Evolutionary conservation across 1,139 yeast species (phyloP), one percentile per base, ranked within the genome.

Genomic region (Yamadazyma pseudoaaseri): DNA sequence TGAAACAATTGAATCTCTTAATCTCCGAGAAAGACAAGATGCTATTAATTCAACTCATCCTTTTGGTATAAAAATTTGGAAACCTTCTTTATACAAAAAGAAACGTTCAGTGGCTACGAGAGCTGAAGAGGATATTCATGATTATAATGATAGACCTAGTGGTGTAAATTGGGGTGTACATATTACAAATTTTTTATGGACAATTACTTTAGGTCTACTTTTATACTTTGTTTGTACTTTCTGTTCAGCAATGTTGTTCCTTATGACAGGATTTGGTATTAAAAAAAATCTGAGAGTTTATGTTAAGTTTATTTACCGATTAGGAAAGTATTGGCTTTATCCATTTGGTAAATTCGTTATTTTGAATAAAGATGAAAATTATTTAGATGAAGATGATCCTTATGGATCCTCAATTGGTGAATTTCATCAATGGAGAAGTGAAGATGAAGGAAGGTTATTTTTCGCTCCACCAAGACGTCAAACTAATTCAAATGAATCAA

Each of bases 1-100:
- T 1, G 63, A 70, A 3, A 77, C 94, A 0, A 58, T 77, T 16
- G 97, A 89, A 52, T 84, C 95, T 1, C 81, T 86, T 50, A 92
- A 96, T n/a, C 70, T 92, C 39, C 71, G 92, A 41, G 96, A 90
- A 48, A 79, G 97, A 45, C 98, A 92, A 59, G 89, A 86, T 46
- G 98, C 98, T 3, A 94, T 92, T 56, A 92, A 92, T 53, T 81
- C 86, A 35, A 89, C 97, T 1, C 98, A 94, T 63, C 98, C 98
- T 0, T 92, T 92, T 54, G 98, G 98, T 71, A 89, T 92, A 34
- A 84, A 96, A 57, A 86, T 92, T 48, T 92, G 98, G 98, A 92
- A 92, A 54, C 98, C 98, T 1, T 96, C 98, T 2, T 70, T 92
- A 39, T 92, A 92, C 60, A 92, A 94, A 55, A 92, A 92, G 58